These are phyloP conservation scores for Themeda triandra DNA, from an alignment of 176 grass and related monocot genomes.

Conservation along the genomic window DNA sequence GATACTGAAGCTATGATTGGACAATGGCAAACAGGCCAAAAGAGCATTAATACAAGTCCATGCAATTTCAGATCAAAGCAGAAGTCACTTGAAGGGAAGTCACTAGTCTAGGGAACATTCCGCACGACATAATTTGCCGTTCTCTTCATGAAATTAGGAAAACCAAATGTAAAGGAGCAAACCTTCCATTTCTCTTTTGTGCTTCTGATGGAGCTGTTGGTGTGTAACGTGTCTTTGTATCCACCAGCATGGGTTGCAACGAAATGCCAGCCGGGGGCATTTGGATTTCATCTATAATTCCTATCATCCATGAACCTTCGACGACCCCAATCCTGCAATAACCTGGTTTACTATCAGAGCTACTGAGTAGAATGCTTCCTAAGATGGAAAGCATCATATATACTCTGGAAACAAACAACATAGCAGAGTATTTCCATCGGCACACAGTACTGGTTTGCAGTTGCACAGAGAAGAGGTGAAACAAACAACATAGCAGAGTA, in stretches of 20 bases:
- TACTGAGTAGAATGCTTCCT: not conserved
- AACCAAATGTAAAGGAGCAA: not conserved
- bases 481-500: not conserved
- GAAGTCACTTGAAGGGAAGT: no score
- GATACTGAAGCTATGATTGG: not conserved
- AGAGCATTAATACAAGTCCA: not conserved
- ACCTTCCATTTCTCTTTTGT: conserved; percentile 98
- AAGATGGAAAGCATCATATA: not conserved
- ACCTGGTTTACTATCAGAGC: not conserved
- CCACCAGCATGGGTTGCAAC: conserved; percentile 58
- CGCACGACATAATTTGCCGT: not conserved
- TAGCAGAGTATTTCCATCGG: not conserved
- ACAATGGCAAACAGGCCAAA: not conserved
- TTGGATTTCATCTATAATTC: conserved; percentile 88
- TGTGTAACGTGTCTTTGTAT: conserved; percentile 77
- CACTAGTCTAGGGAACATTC: not conserved
- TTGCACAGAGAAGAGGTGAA: no score
- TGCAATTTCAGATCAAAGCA: not conserved
- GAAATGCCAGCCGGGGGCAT: conserved; percentile 38
- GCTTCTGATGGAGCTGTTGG: conserved; percentile 54
- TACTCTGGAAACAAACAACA: not conserved
- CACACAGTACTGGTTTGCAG: conserved; percentile 2
- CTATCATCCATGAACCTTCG: conserved; percentile 77
- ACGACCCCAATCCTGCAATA: conserved; percentile 59
- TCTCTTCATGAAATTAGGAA: not conserved